phyloP scores from a whole-genome alignment of 495 filamentous ascomycete genomes.

The Penicillium turbatum region DNA sequence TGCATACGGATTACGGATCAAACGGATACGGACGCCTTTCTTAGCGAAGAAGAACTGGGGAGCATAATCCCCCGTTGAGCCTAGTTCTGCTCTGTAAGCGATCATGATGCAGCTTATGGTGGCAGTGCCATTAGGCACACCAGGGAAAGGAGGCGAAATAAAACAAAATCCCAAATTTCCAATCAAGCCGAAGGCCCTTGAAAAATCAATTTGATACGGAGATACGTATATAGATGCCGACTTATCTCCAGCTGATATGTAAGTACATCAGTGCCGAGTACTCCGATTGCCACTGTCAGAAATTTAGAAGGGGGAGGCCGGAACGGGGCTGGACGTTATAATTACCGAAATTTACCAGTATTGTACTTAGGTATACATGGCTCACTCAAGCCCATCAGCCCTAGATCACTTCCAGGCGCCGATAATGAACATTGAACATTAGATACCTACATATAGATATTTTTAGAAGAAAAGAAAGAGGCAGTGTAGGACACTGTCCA shows the following conservation, averaged over 20 bases:
- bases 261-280: conserved; percentile 11
- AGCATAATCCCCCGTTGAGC: background rate
- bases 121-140: background rate
- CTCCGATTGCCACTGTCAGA: conserved; percentile 24
- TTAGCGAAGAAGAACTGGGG: background rate
- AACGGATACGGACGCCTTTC: background rate
- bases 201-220: no score
- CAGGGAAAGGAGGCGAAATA: background rate
- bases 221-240: no score
- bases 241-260: no score
- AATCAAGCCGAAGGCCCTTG: background rate
- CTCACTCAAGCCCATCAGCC: conserved; percentile 2
- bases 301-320: conserved; percentile 17
- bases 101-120: background rate
- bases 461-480: background rate
- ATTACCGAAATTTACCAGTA: conserved; percentile 8
- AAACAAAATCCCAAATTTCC: background rate
- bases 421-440: no score
- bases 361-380: conserved; percentile 7
- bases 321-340: conserved; percentile 10
- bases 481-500: background rate
- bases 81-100: background rate
- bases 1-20: conserved; percentile 1
- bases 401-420: background rate
- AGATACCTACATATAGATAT: no score